phyloP scores from a whole-genome alignment of 1,284 basidiomycete genomes.

The Inonotus obliquus region DNA sequence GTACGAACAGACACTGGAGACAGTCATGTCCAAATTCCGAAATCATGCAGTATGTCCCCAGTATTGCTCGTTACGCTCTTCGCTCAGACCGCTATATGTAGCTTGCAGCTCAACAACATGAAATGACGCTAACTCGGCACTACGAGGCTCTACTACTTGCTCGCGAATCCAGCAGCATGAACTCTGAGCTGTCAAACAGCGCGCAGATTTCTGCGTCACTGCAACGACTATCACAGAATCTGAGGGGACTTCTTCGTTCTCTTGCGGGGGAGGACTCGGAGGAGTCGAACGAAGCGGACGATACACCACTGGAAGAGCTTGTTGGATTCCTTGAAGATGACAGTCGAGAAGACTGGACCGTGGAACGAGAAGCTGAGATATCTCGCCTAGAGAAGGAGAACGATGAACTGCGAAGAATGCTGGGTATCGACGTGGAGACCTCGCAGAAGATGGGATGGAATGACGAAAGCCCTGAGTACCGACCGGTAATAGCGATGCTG shows the following conservation, averaged over 20 bases:
- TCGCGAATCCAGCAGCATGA: constrained; percentile 60
- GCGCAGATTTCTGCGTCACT: constrained; percentile 53
- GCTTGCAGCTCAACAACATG: constrained; percentile 90
- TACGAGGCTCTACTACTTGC: constrained; percentile 84
- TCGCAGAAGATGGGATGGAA: constrained; percentile 44
- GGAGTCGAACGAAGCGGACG: constrained; percentile 26
- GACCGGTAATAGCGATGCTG: constrained; percentile 7
- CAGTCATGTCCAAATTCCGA: constrained; percentile 94
- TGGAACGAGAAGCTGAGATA: constrained; percentile 83
- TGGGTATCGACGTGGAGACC: constrained; percentile 63
- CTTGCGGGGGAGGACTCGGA: constrained; percentile 64
- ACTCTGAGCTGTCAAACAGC: constrained; percentile 55
- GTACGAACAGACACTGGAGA: constrained; percentile 93
- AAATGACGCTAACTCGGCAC: constrained; percentile 83
- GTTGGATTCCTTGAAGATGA: constrained; percentile 36
- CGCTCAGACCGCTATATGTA: constrained; percentile 25
- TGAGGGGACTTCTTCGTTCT: constrained; percentile 69
- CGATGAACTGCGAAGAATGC: constrained; percentile 61
- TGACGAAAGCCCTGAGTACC: constrained; percentile 25
- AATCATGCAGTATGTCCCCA: constrained; percentile 75
- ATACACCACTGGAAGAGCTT: constrained; percentile 31
- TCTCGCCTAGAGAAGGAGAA: constrained; percentile 79
- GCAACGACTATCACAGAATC: constrained; percentile 63
- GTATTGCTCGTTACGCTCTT: not conserved
- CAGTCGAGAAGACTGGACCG: constrained; percentile 68